Percentiles rank a stretch among this genome's conserved stretches.
phyloP scores from a whole-genome alignment of 495 filamentous ascomycete genomes.

The Aspergillus biplanus region DNA sequence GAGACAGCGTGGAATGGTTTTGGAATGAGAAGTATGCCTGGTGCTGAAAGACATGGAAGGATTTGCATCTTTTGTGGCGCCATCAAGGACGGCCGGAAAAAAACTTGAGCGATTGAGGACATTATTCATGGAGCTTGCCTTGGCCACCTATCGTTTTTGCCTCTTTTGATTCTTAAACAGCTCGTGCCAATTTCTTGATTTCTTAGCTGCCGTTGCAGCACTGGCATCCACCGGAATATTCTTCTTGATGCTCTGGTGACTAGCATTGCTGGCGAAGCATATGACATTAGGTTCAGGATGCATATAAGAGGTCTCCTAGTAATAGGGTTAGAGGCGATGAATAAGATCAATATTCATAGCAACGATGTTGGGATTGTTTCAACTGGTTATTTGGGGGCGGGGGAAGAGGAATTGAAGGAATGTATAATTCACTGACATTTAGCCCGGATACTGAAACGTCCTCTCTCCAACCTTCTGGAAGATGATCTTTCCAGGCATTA shows the following conservation, averaged over 20 bases:
- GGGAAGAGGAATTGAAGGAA: neutral
- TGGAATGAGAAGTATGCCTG: constrained; percentile 93
- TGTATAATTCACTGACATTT: constrained; percentile 33
- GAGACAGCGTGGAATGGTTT: constrained; percentile 75
- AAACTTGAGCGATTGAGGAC: neutral
- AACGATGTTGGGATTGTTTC: neutral
- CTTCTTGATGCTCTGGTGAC: constrained; percentile 39
- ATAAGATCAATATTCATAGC: neutral
- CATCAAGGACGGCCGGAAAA: neutral
- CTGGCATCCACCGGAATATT: constrained; percentile 34
- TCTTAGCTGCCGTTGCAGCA: constrained; percentile 48
- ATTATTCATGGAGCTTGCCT: neutral
- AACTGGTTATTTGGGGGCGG: no score
- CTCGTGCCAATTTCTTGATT: constrained; percentile 86
- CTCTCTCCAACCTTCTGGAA: constrained; percentile 62
- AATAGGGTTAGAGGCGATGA: constrained; percentile 4
- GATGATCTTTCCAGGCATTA: constrained; percentile 56
- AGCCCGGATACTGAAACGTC: constrained; percentile 53
- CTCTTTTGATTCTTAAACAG: constrained; percentile 63
- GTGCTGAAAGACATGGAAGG: constrained; percentile 60
- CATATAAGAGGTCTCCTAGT: constrained; percentile 41
- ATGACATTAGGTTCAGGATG: constrained; percentile 45
- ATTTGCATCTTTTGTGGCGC: neutral
- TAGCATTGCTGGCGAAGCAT: constrained; percentile 39
- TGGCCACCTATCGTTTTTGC: constrained; percentile 27